Evolutionary conservation across 257 asterid species (phyloP).

Genomic region (Phtheirospermum japonicum): DNA sequence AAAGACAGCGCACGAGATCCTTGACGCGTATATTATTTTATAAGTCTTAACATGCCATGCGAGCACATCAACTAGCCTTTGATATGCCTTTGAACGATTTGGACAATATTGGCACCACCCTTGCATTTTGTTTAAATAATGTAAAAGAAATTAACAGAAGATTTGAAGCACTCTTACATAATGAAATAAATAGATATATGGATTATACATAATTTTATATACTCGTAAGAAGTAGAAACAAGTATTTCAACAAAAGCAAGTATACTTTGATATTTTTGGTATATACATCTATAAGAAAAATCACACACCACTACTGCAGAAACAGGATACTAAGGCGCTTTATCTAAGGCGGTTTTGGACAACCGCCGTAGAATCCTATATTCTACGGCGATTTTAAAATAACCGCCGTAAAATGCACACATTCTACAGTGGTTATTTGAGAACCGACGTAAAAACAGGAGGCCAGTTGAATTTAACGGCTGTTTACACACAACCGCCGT

Average conservation of each 20-base stretch:
- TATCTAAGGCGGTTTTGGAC: too few species aligned
- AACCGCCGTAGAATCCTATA: too few species aligned
- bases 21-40: constrained; percentile 92
- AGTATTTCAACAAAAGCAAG: neutral
- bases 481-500: too few species aligned
- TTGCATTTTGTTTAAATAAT: constrained; percentile 48
- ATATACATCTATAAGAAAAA: neutral
- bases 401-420: too few species aligned
- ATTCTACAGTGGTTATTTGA: too few species aligned
- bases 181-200: constrained; percentile 1
- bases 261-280: neutral
- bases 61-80: too few species aligned
- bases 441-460: too few species aligned
- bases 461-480: too few species aligned
- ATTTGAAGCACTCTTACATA: constrained; percentile 13
- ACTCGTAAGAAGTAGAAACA: constrained; percentile 7
- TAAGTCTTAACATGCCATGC: constrained; percentile 65
- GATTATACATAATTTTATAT: constrained; percentile 7
- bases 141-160: constrained; percentile 23
- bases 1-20: constrained; percentile 97
- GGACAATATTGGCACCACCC: constrained; percentile 83
- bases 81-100: constrained; percentile 96
- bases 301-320: too few species aligned
- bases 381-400: too few species aligned
- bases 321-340: too few species aligned